phyloP scores from a whole-genome alignment of 2,329 filamentous ascomycete genomes.

The Aspergillus sojae region DNA sequence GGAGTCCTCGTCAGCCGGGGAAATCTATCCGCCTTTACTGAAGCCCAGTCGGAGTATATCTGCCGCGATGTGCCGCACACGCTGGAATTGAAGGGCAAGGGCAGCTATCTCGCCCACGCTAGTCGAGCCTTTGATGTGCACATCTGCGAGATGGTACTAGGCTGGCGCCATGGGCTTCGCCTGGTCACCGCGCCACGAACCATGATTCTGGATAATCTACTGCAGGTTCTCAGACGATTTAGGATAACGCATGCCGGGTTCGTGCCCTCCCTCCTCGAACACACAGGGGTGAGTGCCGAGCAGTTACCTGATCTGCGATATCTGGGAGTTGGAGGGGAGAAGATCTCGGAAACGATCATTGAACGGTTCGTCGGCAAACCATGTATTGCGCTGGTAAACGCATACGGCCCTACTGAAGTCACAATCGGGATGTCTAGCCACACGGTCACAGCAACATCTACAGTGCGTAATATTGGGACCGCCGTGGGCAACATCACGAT shows the following conservation, averaged over 20 bases:
- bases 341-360: conserved; percentile 18
- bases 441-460: conserved; percentile 6
- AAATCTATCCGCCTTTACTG: conserved; percentile 15
- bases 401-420: conserved; percentile 20
- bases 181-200: conserved; percentile 9
- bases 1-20: conserved; percentile 16
- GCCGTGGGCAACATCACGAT: conserved; percentile 16
- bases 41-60: conserved; percentile 18
- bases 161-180: conserved; percentile 19
- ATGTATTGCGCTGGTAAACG: conserved; percentile 13
- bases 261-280: conserved; percentile 17
- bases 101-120: conserved; percentile 18
- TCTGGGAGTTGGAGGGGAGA: conserved; percentile 19
- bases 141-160: conserved; percentile 19
- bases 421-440: conserved; percentile 17
- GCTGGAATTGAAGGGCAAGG: conserved; percentile 9
- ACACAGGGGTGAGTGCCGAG: conserved; percentile 10
- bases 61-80: conserved; percentile 18
- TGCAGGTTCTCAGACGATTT: conserved; percentile 4
- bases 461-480: conserved; percentile 15
- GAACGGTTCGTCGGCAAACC: conserved; percentile 15
- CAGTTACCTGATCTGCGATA: conserved; percentile 15
- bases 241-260: conserved; percentile 15
- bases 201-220: conserved; percentile 19
- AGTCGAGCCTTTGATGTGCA: conserved; percentile 22